Evolutionary conservation across 176 grass and related monocot species (phyloP).

Genomic region (Dendrocalamus sinicus): DNA sequence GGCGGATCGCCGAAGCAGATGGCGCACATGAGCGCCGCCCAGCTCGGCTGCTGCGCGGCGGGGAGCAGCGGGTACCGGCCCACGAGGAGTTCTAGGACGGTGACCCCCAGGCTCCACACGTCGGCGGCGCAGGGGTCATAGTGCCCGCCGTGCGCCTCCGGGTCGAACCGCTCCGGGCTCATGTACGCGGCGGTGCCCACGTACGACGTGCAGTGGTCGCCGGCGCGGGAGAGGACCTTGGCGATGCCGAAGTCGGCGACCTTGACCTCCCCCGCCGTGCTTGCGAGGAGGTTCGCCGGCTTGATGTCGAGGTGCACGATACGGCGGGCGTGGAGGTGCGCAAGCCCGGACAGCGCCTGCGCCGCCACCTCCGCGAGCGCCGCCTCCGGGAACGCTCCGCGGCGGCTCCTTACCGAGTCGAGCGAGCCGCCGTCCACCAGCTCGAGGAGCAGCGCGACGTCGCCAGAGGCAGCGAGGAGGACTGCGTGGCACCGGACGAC

Average conservation of each 20-base stretch:
- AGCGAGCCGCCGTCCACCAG: constrained; percentile 55
- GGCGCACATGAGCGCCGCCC: constrained; percentile 70
- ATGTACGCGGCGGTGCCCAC: constrained; percentile 59
- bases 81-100: constrained; percentile 51
- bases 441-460: constrained; percentile 58
- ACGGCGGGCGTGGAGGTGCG: constrained; percentile 53
- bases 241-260: constrained; percentile 64
- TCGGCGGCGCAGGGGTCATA: constrained; percentile 58
- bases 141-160: constrained; percentile 47
- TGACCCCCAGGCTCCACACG: constrained; percentile 59
- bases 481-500: constrained; percentile 58
- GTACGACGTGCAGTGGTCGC: constrained; percentile 50
- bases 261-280: constrained; percentile 49
- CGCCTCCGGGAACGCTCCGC: constrained; percentile 48
- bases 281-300: constrained; percentile 50
- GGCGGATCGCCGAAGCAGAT: constrained; percentile 62
- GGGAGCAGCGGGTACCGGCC: constrained; percentile 59
- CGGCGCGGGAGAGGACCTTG: constrained; percentile 43
- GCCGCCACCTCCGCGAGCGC: constrained; percentile 57
- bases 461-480: constrained; percentile 21
- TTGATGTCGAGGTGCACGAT: constrained; percentile 60
- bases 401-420: neutral
- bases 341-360: constrained; percentile 50
- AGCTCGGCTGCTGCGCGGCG: constrained; percentile 50
- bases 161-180: constrained; percentile 70